Base-by-base conservation (phyloP, 495 filamentous ascomycete genomes). In the Annulohypoxylon nitens region DNA sequence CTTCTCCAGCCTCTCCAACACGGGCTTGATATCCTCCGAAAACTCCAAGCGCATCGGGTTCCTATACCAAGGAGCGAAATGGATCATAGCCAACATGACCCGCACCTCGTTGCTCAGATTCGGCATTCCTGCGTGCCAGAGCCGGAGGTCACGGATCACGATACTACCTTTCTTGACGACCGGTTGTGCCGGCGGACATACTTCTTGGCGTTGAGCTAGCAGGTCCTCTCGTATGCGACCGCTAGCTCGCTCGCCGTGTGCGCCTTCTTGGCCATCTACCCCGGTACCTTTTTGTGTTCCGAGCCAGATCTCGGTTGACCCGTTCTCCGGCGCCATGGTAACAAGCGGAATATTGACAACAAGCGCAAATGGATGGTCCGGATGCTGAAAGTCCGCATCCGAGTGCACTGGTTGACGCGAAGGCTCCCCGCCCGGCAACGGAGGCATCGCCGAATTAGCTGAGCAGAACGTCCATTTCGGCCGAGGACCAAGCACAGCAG, bases 121-220 rank as follows among this genome's bases (percentile, higher is more conserved):
- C 9, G 87, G 88, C 81, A 88, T 87, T 0, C 88, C 88, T 6
- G 85, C 87, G 76, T 90, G 88, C 88, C 88, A 91, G 4, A 90
- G 81, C 23, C 88, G 75, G 60, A 90, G 76, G 75, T 90, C 88
- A 4, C 89, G 80, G 9, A 90, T 68, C 25, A 88, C 75, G 9
- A 90, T 71, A 50, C 83, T 83, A 0, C 88, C 87, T 61, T 88
- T 89, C 25, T 82, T 81, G 1, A 88, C 80, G 4, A 75, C 62
- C 0, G 85, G 85, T 73, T 90, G 88, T 23, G 79, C 75, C 2
- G 87, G 87, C 0, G 72, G 45, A 3, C 84, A 70, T 4, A 79
- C 71, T n/a, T 65, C 70, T 8, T 80, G 68, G 14, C 81, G 78
- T 61, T 79, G 73, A 16, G 84, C 81, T 5, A 89, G 70, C 10